Evolutionary conservation across 2,329 filamentous ascomycete genomes (phyloP), one percentile per base, ranked within the genome.

Genomic region (Ceratocystiopsis brevicomis): DNA sequence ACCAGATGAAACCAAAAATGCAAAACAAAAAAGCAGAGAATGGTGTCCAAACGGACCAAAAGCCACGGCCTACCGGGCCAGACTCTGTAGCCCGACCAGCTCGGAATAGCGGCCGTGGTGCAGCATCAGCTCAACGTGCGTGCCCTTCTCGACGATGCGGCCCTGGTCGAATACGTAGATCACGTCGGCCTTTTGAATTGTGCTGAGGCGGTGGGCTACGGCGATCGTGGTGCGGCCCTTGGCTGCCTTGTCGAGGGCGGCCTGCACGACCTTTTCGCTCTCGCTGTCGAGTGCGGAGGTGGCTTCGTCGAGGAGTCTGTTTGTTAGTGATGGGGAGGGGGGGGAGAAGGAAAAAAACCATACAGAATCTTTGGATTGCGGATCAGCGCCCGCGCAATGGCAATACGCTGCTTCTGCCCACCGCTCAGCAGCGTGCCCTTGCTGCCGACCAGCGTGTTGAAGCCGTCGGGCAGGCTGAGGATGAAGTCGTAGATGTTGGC

Each of bases 111-210:
- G 68, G 4, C 81, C 81, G 49, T 76, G 75, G 56, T 67, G 69
- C 50, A 66, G 69, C 70, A 82, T 76, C 53, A 88, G 57, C 55
- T 85, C 81, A 0, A 63, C 54, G 56, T 96, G 88, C 10, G 76
- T 85, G 6, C 88, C 88, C 51, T 73, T 71, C 64, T 96, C 88
- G 1, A 92, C 81, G 38, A 96, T 74, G 47, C 75, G 71, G 9
- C 88, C 90, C 53, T 83, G 78, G 58, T 95, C 87, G 57, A 96
- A 90, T n/a, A 96, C 88, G 51, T 92, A 95, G 53, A 96, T 96
- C 40, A 88, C 65, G 56, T 96, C 88, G 0, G 88, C 88, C 57
- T 90, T 87, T 57, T 94, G 86, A 47, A 96, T 95, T 0, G 90
- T 95, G 54, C 78, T 85, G 6, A 98, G 65, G 19, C 90, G 71